Evolutionary conservation across 1,284 basidiomycete species (phyloP), one percentile per base, ranked within the genome.

Genomic region (Fomes fomentarius): DNA sequence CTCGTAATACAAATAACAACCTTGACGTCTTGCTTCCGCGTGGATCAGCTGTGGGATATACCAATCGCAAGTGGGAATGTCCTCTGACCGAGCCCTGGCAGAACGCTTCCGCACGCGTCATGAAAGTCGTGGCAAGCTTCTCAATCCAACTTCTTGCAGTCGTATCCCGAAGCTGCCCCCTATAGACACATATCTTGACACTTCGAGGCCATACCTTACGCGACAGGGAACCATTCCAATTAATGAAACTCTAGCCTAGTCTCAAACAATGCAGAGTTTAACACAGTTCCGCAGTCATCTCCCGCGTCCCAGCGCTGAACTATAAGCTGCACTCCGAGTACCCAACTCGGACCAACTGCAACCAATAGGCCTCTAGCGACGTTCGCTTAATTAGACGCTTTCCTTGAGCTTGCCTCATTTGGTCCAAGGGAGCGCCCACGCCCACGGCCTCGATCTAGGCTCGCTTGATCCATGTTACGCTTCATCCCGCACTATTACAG

Each of bases 1-100:
- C 54, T 52, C 49, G 48, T 43, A 50, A 56, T 56, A 31, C 46
- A 50, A 41, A 39, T 48, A 51, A 26, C 49, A 50, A 19, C 45
- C 40, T 40, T 52, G 54, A 57, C 54, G 54, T 54, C 47, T 28
- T 51, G 46, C 49, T 54, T 56, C 54, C 52, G 52, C 54, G 54
- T 60, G 58, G 42, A 60, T 60, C 58, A 48, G 26, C 47, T 56
- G 57, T 56, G 54, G 43, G 51, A 56, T 34, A 34, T 45, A 33
- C 15, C 22, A 34, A 31, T 34, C 30, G 1, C 21, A 9, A 24
- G 38, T 40, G 38, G 38, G 38, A 40, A 40, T 4, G 11, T 11
- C 8, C 11, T 6, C 21, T 22, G 38, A 22, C 38, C 11, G 38
- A 40, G 19, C 11, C 21, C 10, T 40, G 38, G 24, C 38, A 24